phyloP scores from a whole-genome alignment of 805 yeast species.

The Kodamaea kaohsiungensis region DNA sequence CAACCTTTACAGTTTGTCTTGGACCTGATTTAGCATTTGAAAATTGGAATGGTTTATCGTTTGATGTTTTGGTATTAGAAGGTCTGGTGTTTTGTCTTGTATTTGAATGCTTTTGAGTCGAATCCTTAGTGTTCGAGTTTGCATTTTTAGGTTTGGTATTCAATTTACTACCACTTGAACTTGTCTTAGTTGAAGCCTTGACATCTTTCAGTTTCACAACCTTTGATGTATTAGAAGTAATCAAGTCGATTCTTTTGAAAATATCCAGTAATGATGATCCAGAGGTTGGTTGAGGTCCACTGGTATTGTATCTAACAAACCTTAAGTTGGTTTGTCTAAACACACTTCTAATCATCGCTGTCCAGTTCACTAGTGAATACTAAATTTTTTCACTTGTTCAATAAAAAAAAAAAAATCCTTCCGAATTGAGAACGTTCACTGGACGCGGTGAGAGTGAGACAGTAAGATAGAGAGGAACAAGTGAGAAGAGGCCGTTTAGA shows the following conservation, averaged over 20 bases:
- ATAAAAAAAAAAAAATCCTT: too few relatives aligned
- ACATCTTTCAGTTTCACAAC: neutral
- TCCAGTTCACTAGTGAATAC: neutral
- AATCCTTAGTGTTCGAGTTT: neutral
- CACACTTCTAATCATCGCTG: slow-evolving; percentile 4
- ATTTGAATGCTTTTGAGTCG: too few relatives aligned
- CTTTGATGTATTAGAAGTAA: slow-evolving; percentile 19
- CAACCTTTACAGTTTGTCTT: slow-evolving; percentile 8
- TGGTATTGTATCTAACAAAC: slow-evolving; percentile 12
- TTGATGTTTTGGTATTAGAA: neutral
- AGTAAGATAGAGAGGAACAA: too few relatives aligned
- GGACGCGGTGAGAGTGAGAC: too few relatives aligned
- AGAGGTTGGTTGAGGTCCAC: slow-evolving; percentile 5
- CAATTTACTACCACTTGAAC: too few relatives aligned
- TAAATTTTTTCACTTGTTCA: slow-evolving; percentile 1
- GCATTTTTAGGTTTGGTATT: neutral
- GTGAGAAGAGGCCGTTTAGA: too few relatives aligned
- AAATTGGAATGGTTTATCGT: neutral
- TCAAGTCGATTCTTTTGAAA: slow-evolving; percentile 37
- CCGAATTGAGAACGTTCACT: neutral
- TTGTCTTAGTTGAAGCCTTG: neutral
- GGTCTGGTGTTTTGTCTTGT: neutral
- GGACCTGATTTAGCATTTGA: neutral
- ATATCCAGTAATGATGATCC: slow-evolving; percentile 32
- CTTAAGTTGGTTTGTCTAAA: neutral